Evolutionary conservation across 371 early-diverging fungal species (phyloP).

Genomic region (Mycotypha africana): DNA sequence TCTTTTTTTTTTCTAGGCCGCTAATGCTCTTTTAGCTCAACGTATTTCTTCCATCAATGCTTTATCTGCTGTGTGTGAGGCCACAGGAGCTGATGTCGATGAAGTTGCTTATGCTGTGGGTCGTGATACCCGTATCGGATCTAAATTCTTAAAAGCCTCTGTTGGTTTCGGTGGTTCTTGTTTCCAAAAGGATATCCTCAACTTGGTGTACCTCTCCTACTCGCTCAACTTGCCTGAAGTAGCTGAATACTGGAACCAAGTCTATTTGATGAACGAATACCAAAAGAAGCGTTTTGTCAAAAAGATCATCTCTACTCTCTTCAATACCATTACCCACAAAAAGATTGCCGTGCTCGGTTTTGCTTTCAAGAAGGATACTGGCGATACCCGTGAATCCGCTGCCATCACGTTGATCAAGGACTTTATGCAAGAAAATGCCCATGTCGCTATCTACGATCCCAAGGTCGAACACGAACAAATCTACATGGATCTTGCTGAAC

Average conservation of each 20-base stretch:
- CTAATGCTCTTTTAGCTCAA: slow-evolving; percentile 95
- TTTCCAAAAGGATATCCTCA: slow-evolving; percentile 94
- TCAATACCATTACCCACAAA: slow-evolving; percentile 85
- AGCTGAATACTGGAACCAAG: slow-evolving; percentile 92
- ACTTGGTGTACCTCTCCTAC: slow-evolving; percentile 84
- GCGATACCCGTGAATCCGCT: slow-evolving; percentile 93
- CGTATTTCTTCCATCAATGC: slow-evolving; percentile 94
- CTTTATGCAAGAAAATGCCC: slow-evolving; percentile 79
- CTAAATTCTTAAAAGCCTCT: slow-evolving; percentile 88
- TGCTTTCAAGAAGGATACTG: slow-evolving; percentile 95
- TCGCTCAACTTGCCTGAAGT: slow-evolving; percentile 87
- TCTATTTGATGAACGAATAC: slow-evolving; percentile 89
- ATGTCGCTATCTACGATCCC: slow-evolving; percentile 86
- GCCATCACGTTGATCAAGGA: slow-evolving; percentile 82
- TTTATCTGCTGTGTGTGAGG: slow-evolving; percentile 90
- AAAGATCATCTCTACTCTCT: slow-evolving; percentile 64
- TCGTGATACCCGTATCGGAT: slow-evolving; percentile 83
- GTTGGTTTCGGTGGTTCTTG: slow-evolving; percentile 96
- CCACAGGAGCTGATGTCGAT: slow-evolving; percentile 93
- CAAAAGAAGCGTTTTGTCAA: slow-evolving; percentile 86
- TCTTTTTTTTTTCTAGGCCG: slow-evolving; percentile 51
- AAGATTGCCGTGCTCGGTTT: slow-evolving; percentile 86
- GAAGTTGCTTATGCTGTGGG: slow-evolving; percentile 93
- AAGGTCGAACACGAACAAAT: slow-evolving; percentile 84
- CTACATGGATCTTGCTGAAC: slow-evolving; percentile 71